phyloP scores from a whole-genome alignment of 2,329 filamentous ascomycete species.

The Monosporascus sp. region DNA sequence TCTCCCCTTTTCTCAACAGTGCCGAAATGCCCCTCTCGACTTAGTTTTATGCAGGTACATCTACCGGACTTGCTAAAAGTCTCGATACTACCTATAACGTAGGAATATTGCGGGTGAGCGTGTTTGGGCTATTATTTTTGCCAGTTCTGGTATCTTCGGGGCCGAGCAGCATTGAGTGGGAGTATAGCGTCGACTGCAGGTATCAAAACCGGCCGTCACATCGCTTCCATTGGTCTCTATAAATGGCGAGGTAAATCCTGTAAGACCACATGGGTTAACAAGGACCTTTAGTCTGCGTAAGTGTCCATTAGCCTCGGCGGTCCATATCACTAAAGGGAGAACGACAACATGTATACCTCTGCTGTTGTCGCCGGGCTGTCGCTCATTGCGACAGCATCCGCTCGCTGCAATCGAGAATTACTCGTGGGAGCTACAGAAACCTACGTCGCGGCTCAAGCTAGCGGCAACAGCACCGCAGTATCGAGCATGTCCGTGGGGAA shows the following conservation, averaged over 20 bases:
- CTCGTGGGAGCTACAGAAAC: conserved; percentile 17
- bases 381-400: conserved; percentile 3
- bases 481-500: conserved; percentile 8
- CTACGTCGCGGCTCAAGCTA: conserved; percentile 18
- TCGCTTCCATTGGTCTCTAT: too few species aligned
- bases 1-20: background rate
- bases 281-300: too few species aligned
- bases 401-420: conserved; percentile 13
- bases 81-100: background rate
- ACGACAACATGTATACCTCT: background rate
- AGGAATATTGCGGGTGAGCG: background rate
- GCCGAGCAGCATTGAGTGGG: background rate
- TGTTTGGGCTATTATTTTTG: background rate
- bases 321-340: background rate
- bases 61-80: background rate
- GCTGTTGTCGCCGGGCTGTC: background rate
- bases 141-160: background rate
- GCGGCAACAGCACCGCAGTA: conserved; percentile 11
- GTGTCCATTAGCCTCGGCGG: background rate
- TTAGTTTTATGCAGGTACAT: background rate
- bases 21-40: background rate
- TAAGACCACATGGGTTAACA: too few species aligned
- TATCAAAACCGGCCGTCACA: too few species aligned
- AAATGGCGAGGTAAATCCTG: too few species aligned
- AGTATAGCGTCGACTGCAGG: background rate